Evolutionary conservation across 1,139 yeast genomes (phyloP), one percentile per base, ranked within the genome.

Genomic region (Saccharomycopsis phalli): DNA sequence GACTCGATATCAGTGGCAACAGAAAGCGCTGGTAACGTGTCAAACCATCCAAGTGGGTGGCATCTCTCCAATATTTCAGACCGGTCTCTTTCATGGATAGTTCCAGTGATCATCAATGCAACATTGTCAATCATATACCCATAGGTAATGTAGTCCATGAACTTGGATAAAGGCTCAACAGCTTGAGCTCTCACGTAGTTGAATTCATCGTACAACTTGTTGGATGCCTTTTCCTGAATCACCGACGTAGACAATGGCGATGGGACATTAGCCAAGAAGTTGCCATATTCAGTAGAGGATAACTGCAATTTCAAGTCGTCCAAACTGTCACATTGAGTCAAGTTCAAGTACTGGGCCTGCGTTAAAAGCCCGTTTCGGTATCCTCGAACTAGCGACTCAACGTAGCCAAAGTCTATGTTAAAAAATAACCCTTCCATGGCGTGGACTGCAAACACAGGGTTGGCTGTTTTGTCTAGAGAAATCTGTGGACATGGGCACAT

Each of bases 41-140:
- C 98, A 58, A 93, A 93, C 95, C 96, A 87, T 33, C 99, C 99
- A 51, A 93, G 68, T 1, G 98, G 98, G 58, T 91, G 95, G 59
- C 96, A 86, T 57, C 95, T 79, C 46, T 76, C 75, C 54, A 91
- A 70, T 45, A 91, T 80, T 55, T 91, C 98, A 37, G 76, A 65
- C 57, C 83, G 76, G 60, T 93, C 95, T 55, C 97, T 75, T 55
- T 88, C 95, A 57, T 93, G 98, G 48, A 91, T 74, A 0, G 98
- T 87, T 28, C 99, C 99, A 1, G 97, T 88, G 54, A 93, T 88
- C 81, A 93, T 82, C 55, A 93, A 69, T 22, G 93, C 84, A 34
- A 91, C 95, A 59, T 93, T 93, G 64, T 93, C 98, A 58, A 93
- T 93, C 99, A 93, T 93, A 64, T 93, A 93, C 10, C 96, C 94